Evolutionary conservation across 2,329 filamentous ascomycete genomes (phyloP), one percentile per base, ranked within the genome.

Genomic region (Pseudogymnoascus sp.): DNA sequence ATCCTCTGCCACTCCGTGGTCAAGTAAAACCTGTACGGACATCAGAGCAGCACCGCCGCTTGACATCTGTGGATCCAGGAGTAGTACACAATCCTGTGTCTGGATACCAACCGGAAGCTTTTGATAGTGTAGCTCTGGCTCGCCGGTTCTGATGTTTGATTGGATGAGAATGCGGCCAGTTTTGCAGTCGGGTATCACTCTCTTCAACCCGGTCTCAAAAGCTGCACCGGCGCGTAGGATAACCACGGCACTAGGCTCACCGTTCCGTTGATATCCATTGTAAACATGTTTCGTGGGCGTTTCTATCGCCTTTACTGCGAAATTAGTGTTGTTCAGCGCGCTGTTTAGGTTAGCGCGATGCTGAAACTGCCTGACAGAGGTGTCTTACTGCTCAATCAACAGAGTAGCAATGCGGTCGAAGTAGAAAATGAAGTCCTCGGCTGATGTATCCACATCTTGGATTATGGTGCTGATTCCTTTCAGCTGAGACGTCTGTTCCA

Each of bases 391-490:
- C 75, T 97, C 93, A 56, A 97, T 84, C 26, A 97, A 80, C 61
- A 97, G 80, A n/a, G 89, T 86, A 1, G 90, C 86, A 38, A 97
- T 80, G 38, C 95, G 85, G 75, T 99, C 92, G 75, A 97, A 97
- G 76, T 97, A 97, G 76, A 97, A 97, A 66, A 96, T 91, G 73
- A 97, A 97, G 70, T 97, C 93, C 72, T 96, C 93, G 44, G 90
- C 83, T 6, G 83, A 80, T 0, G 91, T 93, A 59, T 87, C 83
- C 17, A 90, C 88, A 69, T 95, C 84, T 59, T 96, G 88, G 42
- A 99, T 84, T 63, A 97, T 89, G 0, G 93, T 97, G 73, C 91
- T 93, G 84, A 99, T 96, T 56, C 87, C 93, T 63, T 82, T 82
- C 62, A 97, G 81, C 75, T 99, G 95, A 7, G 87, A 83, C 1